A percentile compares a stretch with the other conserved stretches of the same genome.
Evolutionary conservation across 2,329 filamentous ascomycete species (phyloP).

Genomic region (Teratosphaeria zuluensis): DNA sequence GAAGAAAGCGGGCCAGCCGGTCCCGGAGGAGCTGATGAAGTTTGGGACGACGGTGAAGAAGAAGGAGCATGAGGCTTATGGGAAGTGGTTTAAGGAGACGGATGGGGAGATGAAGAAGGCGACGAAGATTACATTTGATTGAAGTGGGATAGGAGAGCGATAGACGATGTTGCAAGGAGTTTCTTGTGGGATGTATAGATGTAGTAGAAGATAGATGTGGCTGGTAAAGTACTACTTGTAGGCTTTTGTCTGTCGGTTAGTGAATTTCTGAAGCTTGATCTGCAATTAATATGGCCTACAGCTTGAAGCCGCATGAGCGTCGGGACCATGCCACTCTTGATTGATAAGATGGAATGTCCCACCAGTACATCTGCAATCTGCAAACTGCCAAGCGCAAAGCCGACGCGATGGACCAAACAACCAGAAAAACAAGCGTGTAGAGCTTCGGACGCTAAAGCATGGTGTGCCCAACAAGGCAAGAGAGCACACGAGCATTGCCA

Average conservation of each 20-base stretch:
- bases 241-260: neutral
- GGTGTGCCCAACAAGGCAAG: neutral
- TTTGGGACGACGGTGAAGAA: conserved; percentile 98
- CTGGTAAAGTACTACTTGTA: neutral
- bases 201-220: neutral
- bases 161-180: no score
- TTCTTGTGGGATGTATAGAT: neutral
- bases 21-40: conserved; percentile 84
- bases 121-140: conserved; percentile 2
- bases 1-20: conserved; percentile 80
- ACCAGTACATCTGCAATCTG: no score
- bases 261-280: neutral
- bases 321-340: no score
- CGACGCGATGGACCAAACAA: neutral
- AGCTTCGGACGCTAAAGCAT: neutral
- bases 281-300: no score
- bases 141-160: neutral
- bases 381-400: neutral
- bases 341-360: no score
- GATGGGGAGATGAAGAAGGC: conserved; percentile 56
- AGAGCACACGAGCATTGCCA: neutral
- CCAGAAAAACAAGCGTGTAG: neutral
- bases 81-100: conserved; percentile 89
- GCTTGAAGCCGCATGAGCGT: no score
- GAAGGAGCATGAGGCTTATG: conserved; percentile 92